Evolutionary conservation across 768 basidiomycete genomes (phyloP).

Genomic region (Lentinula sp.): DNA sequence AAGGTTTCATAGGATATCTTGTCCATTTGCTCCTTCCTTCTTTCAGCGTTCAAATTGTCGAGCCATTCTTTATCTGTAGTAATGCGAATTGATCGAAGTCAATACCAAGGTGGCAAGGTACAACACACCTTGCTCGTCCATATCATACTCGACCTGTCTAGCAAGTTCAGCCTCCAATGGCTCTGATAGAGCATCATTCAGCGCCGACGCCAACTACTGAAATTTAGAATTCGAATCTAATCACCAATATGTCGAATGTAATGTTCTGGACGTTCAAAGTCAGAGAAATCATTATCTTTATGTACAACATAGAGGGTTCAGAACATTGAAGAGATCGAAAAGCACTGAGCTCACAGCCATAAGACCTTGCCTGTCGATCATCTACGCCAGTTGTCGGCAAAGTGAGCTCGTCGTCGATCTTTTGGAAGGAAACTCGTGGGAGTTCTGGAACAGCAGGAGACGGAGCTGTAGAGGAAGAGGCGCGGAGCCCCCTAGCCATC

Average conservation of each 20-base stretch:
- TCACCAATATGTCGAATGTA: conserved; percentile 90
- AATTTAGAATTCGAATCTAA: conserved; percentile 12
- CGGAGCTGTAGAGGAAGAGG: conserved; percentile 21
- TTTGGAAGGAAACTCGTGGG: conserved; percentile 64
- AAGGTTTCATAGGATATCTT: conserved; percentile 79
- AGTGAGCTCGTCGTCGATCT: conserved; percentile 58
- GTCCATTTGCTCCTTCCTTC: conserved; percentile 70
- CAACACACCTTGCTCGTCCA: conserved; percentile 91
- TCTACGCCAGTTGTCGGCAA: conserved; percentile 58
- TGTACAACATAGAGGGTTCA: conserved; percentile 4
- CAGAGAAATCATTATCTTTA: conserved; percentile 53
- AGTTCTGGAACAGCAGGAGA: conserved; percentile 23
- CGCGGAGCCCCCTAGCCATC: conserved; percentile 34
- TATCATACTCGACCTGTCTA: conserved; percentile 96
- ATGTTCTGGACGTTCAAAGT: conserved; percentile 73
- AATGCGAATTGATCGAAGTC: background rate
- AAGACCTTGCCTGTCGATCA: conserved; percentile 57
- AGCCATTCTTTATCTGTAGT: conserved; percentile 90
- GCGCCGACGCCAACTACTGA: background rate
- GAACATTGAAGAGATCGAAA: background rate
- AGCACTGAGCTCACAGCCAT: conserved; percentile 58
- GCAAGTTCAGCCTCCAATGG: conserved; percentile 90
- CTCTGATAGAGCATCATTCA: conserved; percentile 36
- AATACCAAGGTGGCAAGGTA: background rate
- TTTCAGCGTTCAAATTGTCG: conserved; percentile 73